These are phyloP conservation scores for Thuidium tamariscinum DNA, from an alignment of 225 moss, liverwort and hornwort species.

Conservation along the genomic window DNA sequence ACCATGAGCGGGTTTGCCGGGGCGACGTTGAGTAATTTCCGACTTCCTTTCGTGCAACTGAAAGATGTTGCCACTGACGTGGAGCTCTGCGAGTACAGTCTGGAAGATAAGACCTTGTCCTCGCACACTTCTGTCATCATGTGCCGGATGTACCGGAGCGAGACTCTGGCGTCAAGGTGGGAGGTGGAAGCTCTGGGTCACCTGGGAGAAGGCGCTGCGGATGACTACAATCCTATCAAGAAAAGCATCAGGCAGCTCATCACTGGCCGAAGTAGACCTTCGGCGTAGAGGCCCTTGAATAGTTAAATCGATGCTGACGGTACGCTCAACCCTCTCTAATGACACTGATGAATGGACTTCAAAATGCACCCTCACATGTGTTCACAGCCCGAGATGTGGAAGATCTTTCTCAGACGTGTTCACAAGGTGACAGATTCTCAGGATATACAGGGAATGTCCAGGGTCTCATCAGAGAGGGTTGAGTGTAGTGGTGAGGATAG, in stretches of 20 bases:
- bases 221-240: not conserved
- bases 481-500: not conserved
- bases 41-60: not conserved
- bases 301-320: not conserved
- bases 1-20: not conserved
- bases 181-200: not conserved
- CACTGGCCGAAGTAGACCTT: not conserved
- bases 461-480: not conserved
- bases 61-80: not conserved
- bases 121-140: not conserved
- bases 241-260: not conserved
- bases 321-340: not conserved
- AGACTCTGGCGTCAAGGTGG: not conserved
- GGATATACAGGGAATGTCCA: not conserved
- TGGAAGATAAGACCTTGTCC: not conserved
- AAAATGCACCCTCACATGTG: not conserved
- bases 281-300: not conserved
- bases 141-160: not conserved
- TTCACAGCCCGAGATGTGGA: not conserved
- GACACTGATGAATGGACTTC: not conserved
- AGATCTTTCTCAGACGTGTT: not conserved
- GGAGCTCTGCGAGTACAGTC: not conserved
- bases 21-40: not conserved
- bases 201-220: not conserved
- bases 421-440: not conserved